Conservation (phyloP, 148 eudicot species). For the Fagopyrum esculentum region DNA sequence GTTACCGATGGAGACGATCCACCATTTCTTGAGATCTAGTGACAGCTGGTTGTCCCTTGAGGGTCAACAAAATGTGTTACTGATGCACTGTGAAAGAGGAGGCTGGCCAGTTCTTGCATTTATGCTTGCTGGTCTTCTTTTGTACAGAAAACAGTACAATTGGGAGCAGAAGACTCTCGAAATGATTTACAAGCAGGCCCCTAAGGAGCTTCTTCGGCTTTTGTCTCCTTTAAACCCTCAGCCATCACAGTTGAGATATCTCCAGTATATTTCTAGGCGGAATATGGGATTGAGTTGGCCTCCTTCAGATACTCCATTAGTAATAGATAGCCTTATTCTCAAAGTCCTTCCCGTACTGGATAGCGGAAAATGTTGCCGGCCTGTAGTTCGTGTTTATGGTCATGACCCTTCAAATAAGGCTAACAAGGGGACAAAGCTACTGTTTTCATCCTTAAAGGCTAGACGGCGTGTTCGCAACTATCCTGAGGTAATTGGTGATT, state of each 20-base stretch:
- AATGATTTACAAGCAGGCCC: constrained; percentile 77
- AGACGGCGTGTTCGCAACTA: constrained; percentile 42
- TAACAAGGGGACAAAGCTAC: constrained; percentile 43
- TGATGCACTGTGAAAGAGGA: constrained; percentile 82
- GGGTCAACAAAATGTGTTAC: constrained; percentile 68
- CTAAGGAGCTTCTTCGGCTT: constrained; percentile 64
- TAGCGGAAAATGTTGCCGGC: constrained; percentile 63
- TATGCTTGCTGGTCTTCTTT: constrained; percentile 75
- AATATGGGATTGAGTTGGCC: constrained; percentile 83
- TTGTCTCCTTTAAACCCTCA: constrained; percentile 66
- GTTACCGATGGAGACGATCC: constrained; percentile 65
- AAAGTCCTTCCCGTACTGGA: constrained; percentile 56
- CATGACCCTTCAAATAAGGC: constrained; percentile 56
- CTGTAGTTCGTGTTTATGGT: constrained; percentile 68
- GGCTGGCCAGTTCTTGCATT: constrained; percentile 86
- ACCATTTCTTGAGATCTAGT: constrained; percentile 66
- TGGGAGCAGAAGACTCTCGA: constrained; percentile 79
- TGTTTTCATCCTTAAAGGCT: constrained; percentile 51
- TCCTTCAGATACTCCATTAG: constrained; percentile 63
- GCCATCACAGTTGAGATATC: constrained; percentile 83
- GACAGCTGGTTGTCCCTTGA: constrained; percentile 67
- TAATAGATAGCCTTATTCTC: constrained; percentile 70
- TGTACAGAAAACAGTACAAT: constrained; percentile 54
- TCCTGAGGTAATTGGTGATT: constrained; percentile 43
- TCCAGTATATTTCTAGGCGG: constrained; percentile 84